These are phyloP conservation scores for Leccinum barrowsii DNA, from an alignment of 768 basidiomycete species.

Conservation along the genomic window DNA sequence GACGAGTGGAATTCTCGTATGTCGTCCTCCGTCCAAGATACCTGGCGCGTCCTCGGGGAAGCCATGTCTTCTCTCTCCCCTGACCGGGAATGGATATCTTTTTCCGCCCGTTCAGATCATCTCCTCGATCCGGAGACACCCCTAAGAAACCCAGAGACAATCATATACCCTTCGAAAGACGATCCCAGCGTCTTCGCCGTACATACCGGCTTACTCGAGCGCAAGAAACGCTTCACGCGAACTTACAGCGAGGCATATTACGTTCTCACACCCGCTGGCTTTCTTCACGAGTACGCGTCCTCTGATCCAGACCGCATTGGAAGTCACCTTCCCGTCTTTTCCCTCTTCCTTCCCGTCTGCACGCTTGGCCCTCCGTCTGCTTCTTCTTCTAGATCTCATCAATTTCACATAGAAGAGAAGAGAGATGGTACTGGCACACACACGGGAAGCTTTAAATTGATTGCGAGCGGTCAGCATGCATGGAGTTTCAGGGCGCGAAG, in stretches of 20 bases:
- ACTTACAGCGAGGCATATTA: slow-evolving; percentile 83
- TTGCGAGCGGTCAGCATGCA: slow-evolving; percentile 48
- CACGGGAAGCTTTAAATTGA: slow-evolving; percentile 49
- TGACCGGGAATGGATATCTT: slow-evolving; percentile 93
- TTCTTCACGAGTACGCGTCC: slow-evolving; percentile 86
- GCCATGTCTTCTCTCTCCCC: slow-evolving; percentile 79
- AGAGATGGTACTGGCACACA: slow-evolving; percentile 73
- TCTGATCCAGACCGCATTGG: slow-evolving; percentile 61
- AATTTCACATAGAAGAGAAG: slow-evolving; percentile 95
- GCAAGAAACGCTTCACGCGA: slow-evolving; percentile 94
- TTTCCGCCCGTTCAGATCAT: slow-evolving; percentile 90
- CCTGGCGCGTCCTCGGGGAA: slow-evolving; percentile 65
- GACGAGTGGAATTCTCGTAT: slow-evolving; percentile 92
- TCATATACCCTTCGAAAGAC: slow-evolving; percentile 87
- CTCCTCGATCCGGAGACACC: slow-evolving; percentile 97
- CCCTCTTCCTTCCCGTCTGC: slow-evolving; percentile 90
- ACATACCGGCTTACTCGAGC: slow-evolving; percentile 86
- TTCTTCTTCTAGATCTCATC: slow-evolving; percentile 69
- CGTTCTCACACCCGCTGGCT: slow-evolving; percentile 93
- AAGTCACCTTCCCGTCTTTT: slow-evolving; percentile 66
- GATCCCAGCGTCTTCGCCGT: slow-evolving; percentile 83
- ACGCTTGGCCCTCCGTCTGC: slow-evolving; percentile 90
- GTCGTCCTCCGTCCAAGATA: slow-evolving; percentile 66
- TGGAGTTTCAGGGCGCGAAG: slow-evolving; percentile 90
- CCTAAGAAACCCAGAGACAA: slow-evolving; percentile 68